Percentiles rank a stretch among this genome's conserved stretches.
These are phyloP conservation scores for Keqinozyma sinolaborantium DNA, from an alignment of 1,139 yeast species.

Conservation along the genomic window DNA sequence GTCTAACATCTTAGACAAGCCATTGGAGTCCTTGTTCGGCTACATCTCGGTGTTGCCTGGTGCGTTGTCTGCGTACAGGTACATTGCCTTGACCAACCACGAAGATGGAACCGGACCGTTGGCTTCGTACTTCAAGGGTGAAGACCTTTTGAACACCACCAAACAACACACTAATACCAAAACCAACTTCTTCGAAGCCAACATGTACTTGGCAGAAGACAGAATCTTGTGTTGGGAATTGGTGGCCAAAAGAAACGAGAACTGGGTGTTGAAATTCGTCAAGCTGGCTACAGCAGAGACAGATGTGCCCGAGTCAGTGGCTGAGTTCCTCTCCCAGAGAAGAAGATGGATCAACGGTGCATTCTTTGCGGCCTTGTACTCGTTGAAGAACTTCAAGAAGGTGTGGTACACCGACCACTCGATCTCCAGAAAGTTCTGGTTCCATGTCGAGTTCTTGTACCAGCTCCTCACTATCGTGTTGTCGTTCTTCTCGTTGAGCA, in stretches of 20 bases:
- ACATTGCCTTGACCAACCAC: slow-evolving; percentile 79
- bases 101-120: slow-evolving; percentile 93
- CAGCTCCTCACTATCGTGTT: slow-evolving; percentile 74
- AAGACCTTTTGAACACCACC: slow-evolving; percentile 46
- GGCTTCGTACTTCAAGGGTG: slow-evolving; percentile 86
- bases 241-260: slow-evolving; percentile 80
- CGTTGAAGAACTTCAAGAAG: slow-evolving; percentile 73
- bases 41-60: slow-evolving; percentile 94
- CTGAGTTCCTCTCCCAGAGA: slow-evolving; percentile 92
- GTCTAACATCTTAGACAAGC: slow-evolving; percentile 93
- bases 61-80: slow-evolving; percentile 92
- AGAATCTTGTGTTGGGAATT: slow-evolving; percentile 97
- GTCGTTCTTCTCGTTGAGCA: slow-evolving; percentile 87
- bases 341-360: slow-evolving; percentile 99
- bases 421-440: slow-evolving; percentile 63
- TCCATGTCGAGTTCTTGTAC: slow-evolving; percentile 80
- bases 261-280: slow-evolving; percentile 92
- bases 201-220: slow-evolving; percentile 97
- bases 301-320: slow-evolving; percentile 88
- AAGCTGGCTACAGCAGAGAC: slow-evolving; percentile 95
- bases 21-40: slow-evolving; percentile 89
- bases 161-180: slow-evolving; percentile 33
- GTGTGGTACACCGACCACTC: slow-evolving; percentile 91
- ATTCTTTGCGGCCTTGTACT: slow-evolving; percentile 88
- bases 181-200: slow-evolving; percentile 84